Percentiles rank a stretch among this genome's conserved stretches.
Evolutionary conservation across 257 asterid species (phyloP).

Genomic region (Nicotiana benthamiana): DNA sequence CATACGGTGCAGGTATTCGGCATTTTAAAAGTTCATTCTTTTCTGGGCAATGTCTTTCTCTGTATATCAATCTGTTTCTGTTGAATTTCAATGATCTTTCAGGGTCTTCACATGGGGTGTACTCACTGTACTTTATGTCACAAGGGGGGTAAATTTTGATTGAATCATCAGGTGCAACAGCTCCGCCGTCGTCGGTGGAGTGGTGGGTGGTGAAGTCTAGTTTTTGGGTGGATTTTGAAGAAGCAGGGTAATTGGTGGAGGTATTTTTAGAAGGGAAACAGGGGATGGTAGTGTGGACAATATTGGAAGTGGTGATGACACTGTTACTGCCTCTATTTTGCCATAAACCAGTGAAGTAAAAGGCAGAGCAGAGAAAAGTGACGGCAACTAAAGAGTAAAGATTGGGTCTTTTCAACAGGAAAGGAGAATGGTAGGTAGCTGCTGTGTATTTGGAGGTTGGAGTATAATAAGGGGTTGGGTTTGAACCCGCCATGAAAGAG

Average conservation of each 20-base stretch:
- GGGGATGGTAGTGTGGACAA: not conserved
- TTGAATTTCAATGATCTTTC: constrained; percentile 5
- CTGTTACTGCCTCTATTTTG: not conserved
- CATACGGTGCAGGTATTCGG: constrained; percentile 10
- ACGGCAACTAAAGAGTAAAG: not conserved
- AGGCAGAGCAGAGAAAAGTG: not conserved
- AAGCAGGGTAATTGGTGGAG: not conserved
- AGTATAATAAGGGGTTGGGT: constrained; percentile 2
- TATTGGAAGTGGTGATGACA: not conserved
- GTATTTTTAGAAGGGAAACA: constrained; percentile 8
- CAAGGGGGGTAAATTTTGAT: constrained; percentile 9
- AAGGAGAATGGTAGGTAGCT: not conserved
- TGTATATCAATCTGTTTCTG: constrained; percentile 13
- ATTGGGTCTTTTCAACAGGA: not conserved
- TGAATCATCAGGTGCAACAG: not conserved
- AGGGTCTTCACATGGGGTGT: constrained; percentile 21
- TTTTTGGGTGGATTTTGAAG: not conserved
- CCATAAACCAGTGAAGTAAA: constrained; percentile 10
- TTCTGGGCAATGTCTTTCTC: constrained; percentile 22
- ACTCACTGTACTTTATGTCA: constrained; percentile 13
- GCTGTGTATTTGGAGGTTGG: constrained; percentile 8
- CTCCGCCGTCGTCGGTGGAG: not conserved
- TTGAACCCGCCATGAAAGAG: constrained; percentile 7
- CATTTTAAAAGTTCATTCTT: constrained; percentile 10
- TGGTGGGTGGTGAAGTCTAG: constrained; percentile 18